Base-by-base conservation (phyloP, 257 asterid species). In the Solanum etuberosum region DNA sequence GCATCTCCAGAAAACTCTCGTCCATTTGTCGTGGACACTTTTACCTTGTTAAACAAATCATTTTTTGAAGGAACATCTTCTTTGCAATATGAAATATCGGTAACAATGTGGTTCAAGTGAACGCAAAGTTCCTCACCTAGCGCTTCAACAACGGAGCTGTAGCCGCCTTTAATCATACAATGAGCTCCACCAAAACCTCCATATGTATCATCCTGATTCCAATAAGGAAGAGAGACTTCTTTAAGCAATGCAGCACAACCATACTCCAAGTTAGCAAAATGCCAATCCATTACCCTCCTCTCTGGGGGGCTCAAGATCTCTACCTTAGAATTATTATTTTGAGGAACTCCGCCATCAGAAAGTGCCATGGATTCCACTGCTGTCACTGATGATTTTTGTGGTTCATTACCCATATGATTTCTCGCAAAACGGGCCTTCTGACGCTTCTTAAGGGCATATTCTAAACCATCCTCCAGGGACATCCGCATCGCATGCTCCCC, bases 161-260 rank as follows among this genome's bases (percentile, higher is more conserved):
- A 97, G 74, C 99, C 99, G 87, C 99, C 99, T 93, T 96, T 93
- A 77, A 97, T 95, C 99, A 97, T 97, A 90, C 99, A 97, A 92
- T 97, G 99, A 86, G 99, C 98, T 88, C 99, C 99, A 31, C 99
- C 99, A 89, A 97, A 97, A 86, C 99, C 99, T 88, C 99, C 99
- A 86, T 93, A 97, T 70, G 88, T 90, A 88, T 97, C 99, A 91
- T 97, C 99, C 87, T 97, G 99, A 87, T 97, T 97, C 99, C 99
- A 97, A 88, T 96, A 86, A 29, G 99, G 99, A 85, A 97, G 98
- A 84, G 99, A 97, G 43, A 97, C 99, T 72, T 97, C 98, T 91
- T 93, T 90, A 71, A 97, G 98, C 91, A 93, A 88, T 68, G 99
- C 97, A 88, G 99, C 99, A 89, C 99, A 97, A 40, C 99, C 99